Percentiles rank a stretch among this genome's conserved stretches.
These are phyloP conservation scores for Zygoascus sp. DNA, from an alignment of 1,139 yeast genomes.

Conservation along the genomic window DNA sequence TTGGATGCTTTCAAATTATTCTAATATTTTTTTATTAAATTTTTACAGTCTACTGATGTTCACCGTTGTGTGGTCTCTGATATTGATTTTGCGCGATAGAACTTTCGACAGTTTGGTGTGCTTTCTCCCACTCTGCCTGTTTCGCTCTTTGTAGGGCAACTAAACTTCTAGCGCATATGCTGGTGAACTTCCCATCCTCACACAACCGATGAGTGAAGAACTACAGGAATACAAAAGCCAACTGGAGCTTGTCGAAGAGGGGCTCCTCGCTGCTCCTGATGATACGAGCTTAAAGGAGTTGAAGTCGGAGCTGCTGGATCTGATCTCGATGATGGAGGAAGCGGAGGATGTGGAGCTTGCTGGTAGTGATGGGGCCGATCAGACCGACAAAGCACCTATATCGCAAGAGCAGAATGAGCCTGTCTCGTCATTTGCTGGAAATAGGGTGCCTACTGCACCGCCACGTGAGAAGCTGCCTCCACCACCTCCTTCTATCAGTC, in stretches of 20 bases:
- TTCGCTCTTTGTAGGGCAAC: not conserved
- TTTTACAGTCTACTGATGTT: too few species aligned
- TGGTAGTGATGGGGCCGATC: not conserved
- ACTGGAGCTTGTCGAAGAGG: conserved; percentile 32
- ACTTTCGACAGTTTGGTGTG: too few species aligned
- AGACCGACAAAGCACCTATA: too few species aligned
- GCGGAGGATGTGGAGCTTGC: conserved; percentile 13
- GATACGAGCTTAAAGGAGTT: conserved; percentile 32
- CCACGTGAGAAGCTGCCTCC: too few species aligned
- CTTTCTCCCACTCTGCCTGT: not conserved
- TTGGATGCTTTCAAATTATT: too few species aligned
- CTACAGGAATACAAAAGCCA: conserved; percentile 35
- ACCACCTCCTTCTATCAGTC: not conserved
- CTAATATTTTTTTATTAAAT: too few species aligned
- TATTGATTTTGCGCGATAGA: too few species aligned
- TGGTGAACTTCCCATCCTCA: not conserved
- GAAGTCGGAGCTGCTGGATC: conserved; percentile 33
- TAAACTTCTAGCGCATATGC: not conserved
- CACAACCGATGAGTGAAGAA: conserved; percentile 21
- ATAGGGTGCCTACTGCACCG: too few species aligned
- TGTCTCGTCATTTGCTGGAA: too few species aligned
- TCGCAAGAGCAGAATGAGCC: too few species aligned
- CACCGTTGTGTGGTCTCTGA: too few species aligned
- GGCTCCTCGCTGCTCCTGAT: conserved; percentile 31
- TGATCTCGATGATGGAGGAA: conserved; percentile 30